Evolutionary conservation across 192 early-diverging fungal genomes (phyloP), one percentile per base, ranked within the genome.

Genomic region (Chytriomyces hyalinus): DNA sequence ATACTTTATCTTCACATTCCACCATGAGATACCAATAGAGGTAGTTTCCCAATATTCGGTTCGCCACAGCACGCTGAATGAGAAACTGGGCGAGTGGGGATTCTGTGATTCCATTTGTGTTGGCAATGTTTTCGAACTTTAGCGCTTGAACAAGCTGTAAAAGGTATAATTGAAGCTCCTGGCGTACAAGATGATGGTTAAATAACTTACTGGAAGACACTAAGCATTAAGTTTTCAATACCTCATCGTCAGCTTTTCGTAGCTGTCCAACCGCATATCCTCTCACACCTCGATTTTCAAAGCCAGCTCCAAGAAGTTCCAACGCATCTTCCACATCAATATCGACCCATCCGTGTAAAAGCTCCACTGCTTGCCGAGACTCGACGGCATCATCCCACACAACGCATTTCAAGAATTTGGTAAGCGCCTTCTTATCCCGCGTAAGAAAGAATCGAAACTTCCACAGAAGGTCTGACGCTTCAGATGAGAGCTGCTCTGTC

Each of bases 91-190:
- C 94, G 49, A 99, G 71, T 5, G 85, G 85, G 3, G 88, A 89
- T 7, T 88, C 83, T 10, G 44, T 72, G 6, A 85, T 61, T 4
- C 57, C 44, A 6, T 4, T 62, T 44, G 74, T 48, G 6, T 80
- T 82, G 36, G 77, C 83, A 20, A 96, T 84, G 45, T 91, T 89
- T 81, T 99, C 98, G 78, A 98, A 99, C 76, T 94, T 95, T 5
- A 99, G 87, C 28, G 97, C 98, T 81, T 99, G 98, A 4, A 99
- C 98, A 0, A 99, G 89, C 80, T 99, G 98, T 46, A 99, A 80
- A 45, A 99, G 86, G 85, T 97, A 99, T 26, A 98, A 81, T 49
- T 94, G 86, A 45, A 99, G 80, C 75, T 99, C 98, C 91, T 97
- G 79, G 51, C 43, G 15, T 7, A 44, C 49, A 60, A 61, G 59